Base-by-base conservation (phyloP, 148 eudicot genomes). In the Rhododendron mucronatum region DNA sequence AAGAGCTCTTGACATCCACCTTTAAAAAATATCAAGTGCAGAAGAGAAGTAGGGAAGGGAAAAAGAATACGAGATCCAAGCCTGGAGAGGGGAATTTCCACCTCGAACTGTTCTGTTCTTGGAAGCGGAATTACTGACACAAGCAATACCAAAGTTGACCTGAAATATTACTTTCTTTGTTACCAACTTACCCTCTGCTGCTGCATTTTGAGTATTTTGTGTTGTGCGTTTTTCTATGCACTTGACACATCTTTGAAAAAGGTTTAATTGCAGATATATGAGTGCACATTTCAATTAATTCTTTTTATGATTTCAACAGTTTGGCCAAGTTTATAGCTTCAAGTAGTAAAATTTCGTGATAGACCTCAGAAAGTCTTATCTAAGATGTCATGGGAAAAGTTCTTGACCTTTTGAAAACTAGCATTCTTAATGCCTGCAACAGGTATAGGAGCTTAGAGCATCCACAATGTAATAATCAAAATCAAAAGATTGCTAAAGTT, bases 131-230 rank as follows among this genome's bases (percentile, higher is more conserved):
- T 73, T 59, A 26, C 35, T 84, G 80, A 30, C 37, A 50, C 63
- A 71, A 53, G 80, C 59, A 14, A 47, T 47, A 18, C 33, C 85
- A 33, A 84, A 50, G 77, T 44, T 83, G 79, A 73, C 48, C 80
- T 11, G 61, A 84, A 33, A 16, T 50, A n/a, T 45, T 21, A 71
- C 13, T 50, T 28, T 10, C 63, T 84, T 47, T 71, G 61, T 30
- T 69, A 69, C 37, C 16, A 28, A 69, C 75, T 69, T 83, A 71
- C 47, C 10, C 47, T 33, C 33, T 50, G 33, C 30, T 67, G 48
- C 78, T 18, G 44, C n/a, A 28, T 69, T 83, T 83, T 67, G n/a
- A 67, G 33, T 26, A 26, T 67, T 67, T 83, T 69, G 44, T 44
- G n/a, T 44, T n/a, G 20, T 35, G 28, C 16, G 1, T 26, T 67